A percentile compares a stretch with the other conserved stretches of the same genome.
These are phyloP conservation scores for Paecilomyces fulvus DNA, from an alignment of 2,329 filamentous ascomycete species.

Conservation along the genomic window DNA sequence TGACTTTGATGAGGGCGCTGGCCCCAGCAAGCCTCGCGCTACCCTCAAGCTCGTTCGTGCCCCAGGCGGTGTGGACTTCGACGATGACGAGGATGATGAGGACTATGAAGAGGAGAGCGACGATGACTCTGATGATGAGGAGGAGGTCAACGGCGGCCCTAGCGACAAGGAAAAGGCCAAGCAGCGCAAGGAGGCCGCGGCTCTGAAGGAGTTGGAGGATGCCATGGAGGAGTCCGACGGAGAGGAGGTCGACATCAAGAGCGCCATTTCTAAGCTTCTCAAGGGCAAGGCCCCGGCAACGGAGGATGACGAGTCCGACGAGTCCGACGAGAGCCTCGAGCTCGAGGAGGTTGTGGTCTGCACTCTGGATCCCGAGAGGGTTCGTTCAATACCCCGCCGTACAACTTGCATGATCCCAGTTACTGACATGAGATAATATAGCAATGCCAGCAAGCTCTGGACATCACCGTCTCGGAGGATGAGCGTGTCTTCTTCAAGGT, in stretches of 20 bases:
- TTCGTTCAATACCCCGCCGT: slow-evolving; percentile 39
- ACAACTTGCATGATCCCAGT: background rate
- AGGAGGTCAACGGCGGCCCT: slow-evolving; percentile 77
- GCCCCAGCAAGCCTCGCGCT: slow-evolving; percentile 59
- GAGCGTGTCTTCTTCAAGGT: slow-evolving; percentile 92
- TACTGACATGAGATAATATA: slow-evolving; percentile 31
- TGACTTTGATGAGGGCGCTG: slow-evolving; percentile 55
- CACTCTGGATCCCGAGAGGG: slow-evolving; percentile 87
- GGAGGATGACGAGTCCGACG: slow-evolving; percentile 54
- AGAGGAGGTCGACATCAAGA: slow-evolving; percentile 56
- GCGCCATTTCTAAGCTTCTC: slow-evolving; percentile 48
- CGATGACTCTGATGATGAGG: slow-evolving; percentile 49
- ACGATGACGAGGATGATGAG: slow-evolving; percentile 58
- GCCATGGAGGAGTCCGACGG: slow-evolving; percentile 48
- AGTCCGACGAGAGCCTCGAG: slow-evolving; percentile 50
- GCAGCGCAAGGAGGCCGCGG: slow-evolving; percentile 72
- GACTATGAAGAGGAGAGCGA: slow-evolving; percentile 46
- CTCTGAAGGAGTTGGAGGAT: slow-evolving; percentile 68
- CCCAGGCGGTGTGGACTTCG: slow-evolving; percentile 49
- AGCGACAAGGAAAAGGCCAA: slow-evolving; percentile 86
- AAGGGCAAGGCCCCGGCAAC: slow-evolving; percentile 64
- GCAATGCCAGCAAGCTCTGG: slow-evolving; percentile 91
- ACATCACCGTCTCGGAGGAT: slow-evolving; percentile 81
- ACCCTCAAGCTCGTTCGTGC: slow-evolving; percentile 87
- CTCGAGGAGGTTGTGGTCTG: slow-evolving; percentile 89